Evolutionary conservation across 768 basidiomycete species (phyloP).

Genomic region (Russula sp.): DNA sequence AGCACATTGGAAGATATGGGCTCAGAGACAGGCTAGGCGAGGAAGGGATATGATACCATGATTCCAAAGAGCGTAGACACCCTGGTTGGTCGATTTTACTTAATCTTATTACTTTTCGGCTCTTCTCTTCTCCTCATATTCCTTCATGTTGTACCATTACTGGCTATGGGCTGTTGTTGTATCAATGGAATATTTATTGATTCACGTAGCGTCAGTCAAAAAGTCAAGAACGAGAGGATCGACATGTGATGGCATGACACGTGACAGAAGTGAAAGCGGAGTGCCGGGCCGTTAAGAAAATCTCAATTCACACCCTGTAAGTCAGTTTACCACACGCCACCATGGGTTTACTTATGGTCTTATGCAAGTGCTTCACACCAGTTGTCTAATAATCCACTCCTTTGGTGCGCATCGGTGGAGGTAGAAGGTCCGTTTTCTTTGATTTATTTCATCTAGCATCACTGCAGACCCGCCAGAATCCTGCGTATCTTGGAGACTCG

Average conservation of each 20-base stretch:
- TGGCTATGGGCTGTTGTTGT: neutral
- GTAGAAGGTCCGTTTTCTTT: neutral
- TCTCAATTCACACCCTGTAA: no score
- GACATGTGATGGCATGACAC: no score
- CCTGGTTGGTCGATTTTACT: conserved; percentile 11
- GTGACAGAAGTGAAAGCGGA: no score
- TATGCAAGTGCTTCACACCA: no score
- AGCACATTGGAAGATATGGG: conserved; percentile 26
- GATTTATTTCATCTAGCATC: neutral
- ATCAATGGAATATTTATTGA: conserved; percentile 25
- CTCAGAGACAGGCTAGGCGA: conserved; percentile 3
- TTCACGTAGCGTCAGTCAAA: neutral
- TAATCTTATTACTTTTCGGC: conserved; percentile 20
- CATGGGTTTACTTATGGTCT: no score
- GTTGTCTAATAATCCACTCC: no score
- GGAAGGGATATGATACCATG: neutral
- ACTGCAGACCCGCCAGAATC: neutral
- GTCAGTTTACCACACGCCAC: no score
- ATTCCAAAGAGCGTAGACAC: neutral
- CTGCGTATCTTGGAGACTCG: no score
- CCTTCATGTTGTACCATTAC: conserved; percentile 12
- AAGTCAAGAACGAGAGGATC: neutral
- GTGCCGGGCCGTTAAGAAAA: no score
- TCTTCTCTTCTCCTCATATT: neutral
- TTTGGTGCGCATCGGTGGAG: no score